Percentiles rank a stretch among this genome's conserved stretches.
Evolutionary conservation across 495 filamentous ascomycete species (phyloP).

Genomic region (Clavariopsis aquatica): DNA sequence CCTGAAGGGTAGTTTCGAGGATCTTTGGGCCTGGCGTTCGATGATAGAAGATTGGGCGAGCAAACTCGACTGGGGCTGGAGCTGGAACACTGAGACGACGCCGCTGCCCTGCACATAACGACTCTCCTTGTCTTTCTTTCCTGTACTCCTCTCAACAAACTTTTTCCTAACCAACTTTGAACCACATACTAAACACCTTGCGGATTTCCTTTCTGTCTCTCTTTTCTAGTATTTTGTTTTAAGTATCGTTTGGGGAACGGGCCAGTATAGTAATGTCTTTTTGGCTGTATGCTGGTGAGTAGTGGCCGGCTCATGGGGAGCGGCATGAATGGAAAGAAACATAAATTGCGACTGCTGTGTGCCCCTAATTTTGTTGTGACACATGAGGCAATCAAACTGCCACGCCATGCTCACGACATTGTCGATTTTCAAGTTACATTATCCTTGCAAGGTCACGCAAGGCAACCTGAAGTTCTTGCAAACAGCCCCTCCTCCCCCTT

Average conservation of each 20-base stretch:
- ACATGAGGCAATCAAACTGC: neutral
- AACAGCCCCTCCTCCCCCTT: too few species aligned
- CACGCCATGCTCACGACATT: neutral
- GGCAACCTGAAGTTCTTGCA: too few species aligned
- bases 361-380: neutral
- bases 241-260: conserved; percentile 2
- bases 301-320: neutral
- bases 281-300: neutral
- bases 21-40: conserved; percentile 20
- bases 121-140: conserved; percentile 10
- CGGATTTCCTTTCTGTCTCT: neutral
- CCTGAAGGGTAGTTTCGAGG: neutral
- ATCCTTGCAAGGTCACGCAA: too few species aligned
- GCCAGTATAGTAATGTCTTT: conserved; percentile 23
- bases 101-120: conserved; percentile 11
- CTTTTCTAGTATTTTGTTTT: conserved; percentile 2
- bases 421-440: too few species aligned
- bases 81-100: conserved; percentile 24
- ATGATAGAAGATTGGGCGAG: neutral
- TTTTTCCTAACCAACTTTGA: neutral
- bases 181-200: conserved; percentile 7
- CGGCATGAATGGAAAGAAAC: conserved; percentile 16
- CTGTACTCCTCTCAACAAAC: neutral
- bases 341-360: conserved; percentile 24
- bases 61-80: conserved; percentile 27